Percentiles rank a stretch among this genome's conserved stretches.
Conservation (phyloP, 805 yeast species). For the Alloascoidea hylecoeti region DNA sequence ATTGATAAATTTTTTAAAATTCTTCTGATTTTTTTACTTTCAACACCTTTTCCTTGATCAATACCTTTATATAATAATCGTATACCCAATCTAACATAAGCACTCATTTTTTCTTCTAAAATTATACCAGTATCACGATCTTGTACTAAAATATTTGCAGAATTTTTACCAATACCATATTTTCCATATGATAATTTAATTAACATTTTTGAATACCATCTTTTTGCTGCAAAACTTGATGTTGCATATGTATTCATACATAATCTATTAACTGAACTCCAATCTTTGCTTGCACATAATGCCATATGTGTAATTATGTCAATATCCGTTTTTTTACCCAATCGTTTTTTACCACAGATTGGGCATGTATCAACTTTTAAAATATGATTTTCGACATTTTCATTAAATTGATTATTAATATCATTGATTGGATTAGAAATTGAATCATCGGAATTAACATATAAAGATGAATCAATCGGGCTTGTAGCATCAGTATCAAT, state of each 20-base stretch:
- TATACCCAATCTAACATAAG: slow-evolving; percentile 80
- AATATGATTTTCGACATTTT: slow-evolving; percentile 20
- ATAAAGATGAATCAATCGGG: too few species aligned
- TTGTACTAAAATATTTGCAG: slow-evolving; percentile 90
- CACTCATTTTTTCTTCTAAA: slow-evolving; percentile 87
- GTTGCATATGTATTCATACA: slow-evolving; percentile 62
- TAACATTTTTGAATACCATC: slow-evolving; percentile 78
- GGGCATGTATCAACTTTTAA: slow-evolving; percentile 69
- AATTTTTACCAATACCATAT: slow-evolving; percentile 73
- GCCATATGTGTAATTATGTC: slow-evolving; percentile 83
- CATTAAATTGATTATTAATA: slow-evolving; percentile 9
- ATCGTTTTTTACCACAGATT: slow-evolving; percentile 50
- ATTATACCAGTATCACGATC: slow-evolving; percentile 81
- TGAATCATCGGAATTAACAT: too few species aligned
- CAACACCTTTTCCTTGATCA: slow-evolving; percentile 32
- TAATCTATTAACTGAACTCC: slow-evolving; percentile 53
- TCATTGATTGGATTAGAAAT: slow-evolving; percentile 1
- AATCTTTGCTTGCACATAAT: slow-evolving; percentile 66
- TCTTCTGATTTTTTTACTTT: slow-evolving; percentile 40
- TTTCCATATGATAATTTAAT: slow-evolving; percentile 83
- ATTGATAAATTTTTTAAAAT: slow-evolving; percentile 51
- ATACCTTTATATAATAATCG: slow-evolving; percentile 70
- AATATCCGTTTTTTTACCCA: slow-evolving; percentile 35
- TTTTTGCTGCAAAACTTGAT: slow-evolving; percentile 65
- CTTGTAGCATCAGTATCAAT: neutral